phyloP scores from a whole-genome alignment of 176 grass and related monocot species.

The Triticum timopheevii region DNA sequence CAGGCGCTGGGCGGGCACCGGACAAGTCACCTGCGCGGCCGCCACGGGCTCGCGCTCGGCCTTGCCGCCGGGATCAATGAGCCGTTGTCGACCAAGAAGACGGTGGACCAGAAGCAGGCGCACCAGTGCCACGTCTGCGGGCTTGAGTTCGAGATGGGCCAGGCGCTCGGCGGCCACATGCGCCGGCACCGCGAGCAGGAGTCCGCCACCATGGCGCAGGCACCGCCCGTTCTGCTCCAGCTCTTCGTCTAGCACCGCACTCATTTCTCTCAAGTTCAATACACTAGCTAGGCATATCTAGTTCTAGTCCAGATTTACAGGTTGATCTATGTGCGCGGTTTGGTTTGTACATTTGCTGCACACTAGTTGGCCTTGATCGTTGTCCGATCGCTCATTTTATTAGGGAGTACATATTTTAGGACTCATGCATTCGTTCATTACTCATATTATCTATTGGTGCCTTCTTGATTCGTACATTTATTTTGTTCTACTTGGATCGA shows the following conservation, averaged over 20 bases:
- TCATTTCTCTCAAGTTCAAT: background rate
- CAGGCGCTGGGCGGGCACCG: constrained; percentile 62
- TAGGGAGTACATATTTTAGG: background rate
- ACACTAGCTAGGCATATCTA: background rate
- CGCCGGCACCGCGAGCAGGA: constrained; percentile 39
- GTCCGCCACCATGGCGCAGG: background rate
- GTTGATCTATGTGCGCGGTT: background rate
- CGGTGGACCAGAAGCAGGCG: background rate
- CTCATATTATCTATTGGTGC: background rate
- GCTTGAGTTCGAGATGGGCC: constrained; percentile 43
- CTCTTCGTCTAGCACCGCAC: constrained; percentile 29
- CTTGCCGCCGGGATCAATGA: too few relatives aligned
- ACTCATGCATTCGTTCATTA: background rate
- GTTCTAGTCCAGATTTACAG: background rate
- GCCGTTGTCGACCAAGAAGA: background rate
- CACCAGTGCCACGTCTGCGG: constrained; percentile 57
- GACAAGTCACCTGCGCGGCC: constrained; percentile 55
- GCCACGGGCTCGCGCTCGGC: constrained; percentile 38
- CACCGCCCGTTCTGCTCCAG: constrained; percentile 48
- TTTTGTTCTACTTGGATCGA: background rate
- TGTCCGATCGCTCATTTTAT: background rate
- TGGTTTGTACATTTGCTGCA: background rate
- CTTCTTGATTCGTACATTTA: background rate
- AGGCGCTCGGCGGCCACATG: constrained; percentile 77
- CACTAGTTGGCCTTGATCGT: background rate